Conservation (phyloP, 371 early-diverging fungal genomes). For the Zancudomyces culisetae region DNA sequence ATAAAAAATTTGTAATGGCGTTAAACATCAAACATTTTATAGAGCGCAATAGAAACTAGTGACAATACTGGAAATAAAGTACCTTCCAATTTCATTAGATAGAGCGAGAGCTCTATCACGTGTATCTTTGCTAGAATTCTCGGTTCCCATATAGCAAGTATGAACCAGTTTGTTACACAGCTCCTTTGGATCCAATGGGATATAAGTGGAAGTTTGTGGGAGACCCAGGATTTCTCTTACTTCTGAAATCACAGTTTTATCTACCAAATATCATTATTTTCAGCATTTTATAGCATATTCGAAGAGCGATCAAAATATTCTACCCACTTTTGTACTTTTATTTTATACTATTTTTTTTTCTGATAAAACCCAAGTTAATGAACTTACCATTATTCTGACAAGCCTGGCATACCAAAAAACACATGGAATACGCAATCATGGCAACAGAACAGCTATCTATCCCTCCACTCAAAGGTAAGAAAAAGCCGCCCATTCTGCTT, state of each 20-base stretch:
- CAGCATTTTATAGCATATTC: no score
- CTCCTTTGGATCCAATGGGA: constrained; percentile 62
- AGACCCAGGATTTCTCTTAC: constrained; percentile 44
- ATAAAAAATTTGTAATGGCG: no score
- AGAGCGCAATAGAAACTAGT: no score
- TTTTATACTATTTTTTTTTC: no score
- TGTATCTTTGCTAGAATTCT: constrained; percentile 74
- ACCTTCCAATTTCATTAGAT: constrained; percentile 46
- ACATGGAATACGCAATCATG: constrained; percentile 85
- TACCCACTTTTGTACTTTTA: no score
- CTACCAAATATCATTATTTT: no score
- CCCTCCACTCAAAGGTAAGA: constrained; percentile 91
- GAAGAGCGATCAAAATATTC: no score
- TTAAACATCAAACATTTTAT: no score
- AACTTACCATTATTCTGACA: constrained; percentile 37
- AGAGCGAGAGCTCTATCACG: constrained; percentile 56
- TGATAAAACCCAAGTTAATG: no score
- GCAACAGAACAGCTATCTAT: constrained; percentile 92
- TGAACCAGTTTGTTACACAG: constrained; percentile 46
- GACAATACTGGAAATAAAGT: neutral
- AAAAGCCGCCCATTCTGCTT: constrained; percentile 74
- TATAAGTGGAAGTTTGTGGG: constrained; percentile 29
- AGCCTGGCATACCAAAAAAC: constrained; percentile 61
- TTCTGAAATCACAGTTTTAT: constrained; percentile 39
- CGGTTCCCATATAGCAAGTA: constrained; percentile 90